Base-by-base conservation (phyloP, 2,329 filamentous ascomycete species). In the Ceratocystis papillata region DNA sequence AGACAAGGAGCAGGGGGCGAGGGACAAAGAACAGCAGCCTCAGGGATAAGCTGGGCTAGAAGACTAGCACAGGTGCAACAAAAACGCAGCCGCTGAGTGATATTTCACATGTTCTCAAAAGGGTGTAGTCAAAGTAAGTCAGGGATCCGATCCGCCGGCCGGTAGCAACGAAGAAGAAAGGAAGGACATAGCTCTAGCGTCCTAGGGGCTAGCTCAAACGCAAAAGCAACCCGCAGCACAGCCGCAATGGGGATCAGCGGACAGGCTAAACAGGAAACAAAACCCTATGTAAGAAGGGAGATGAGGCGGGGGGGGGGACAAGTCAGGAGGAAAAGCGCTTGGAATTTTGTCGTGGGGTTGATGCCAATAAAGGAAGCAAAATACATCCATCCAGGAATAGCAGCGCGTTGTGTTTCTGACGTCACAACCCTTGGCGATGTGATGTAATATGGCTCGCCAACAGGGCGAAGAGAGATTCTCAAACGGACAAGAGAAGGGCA, bases 191-290 rank as follows among this genome's bases (percentile, higher is more conserved):
- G 37, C 10, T 41, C 37, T 41, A 41, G 37, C 3, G 37, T 41
- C 12, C 37, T 41, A 41, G 37, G 37, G 37, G 37, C 12, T 41
- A 41, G 37, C 37, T 41, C 37, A 41, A 12, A 41, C 37, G 10
- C 37, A 41, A 41, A 30, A 59, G 28, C 15, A 59, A 33, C 0
- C 28, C 17, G 33, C 55, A 59, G 55, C 55, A 59, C 55, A 59
- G 55, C 55, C 55, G 55, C 55, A 59, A 33, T 59, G n/a, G 28
- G 37, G 55, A 37, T 59, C 55, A 37, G 55, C 55, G 37, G 55
- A 59, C 55, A 33, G n/a, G 48, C 28, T 41, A 41, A 59, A n/a
- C 55, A 59, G 55, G 25, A 37, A 59, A 59, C 55, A 59, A 37
- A 30, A 33, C 55, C 55, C 55, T 37, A 41, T 41, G 37, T 41